Evolutionary conservation across 2,329 filamentous ascomycete genomes (phyloP).

Genomic region (Diaporthe longicolla): DNA sequence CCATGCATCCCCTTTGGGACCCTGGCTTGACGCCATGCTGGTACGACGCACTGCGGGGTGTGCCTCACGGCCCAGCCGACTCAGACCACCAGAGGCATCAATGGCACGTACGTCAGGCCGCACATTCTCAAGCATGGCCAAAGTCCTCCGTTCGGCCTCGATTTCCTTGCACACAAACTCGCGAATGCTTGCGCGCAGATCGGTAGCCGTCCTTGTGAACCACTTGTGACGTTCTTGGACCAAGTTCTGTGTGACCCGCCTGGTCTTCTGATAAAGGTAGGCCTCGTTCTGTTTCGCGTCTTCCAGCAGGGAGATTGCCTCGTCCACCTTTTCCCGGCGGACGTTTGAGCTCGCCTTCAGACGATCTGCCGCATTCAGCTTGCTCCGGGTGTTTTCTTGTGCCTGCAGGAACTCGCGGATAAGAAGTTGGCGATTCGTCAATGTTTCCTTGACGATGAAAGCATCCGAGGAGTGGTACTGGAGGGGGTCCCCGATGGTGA

Average conservation of each 20-base stretch:
- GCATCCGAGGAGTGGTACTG: slow-evolving; percentile 96
- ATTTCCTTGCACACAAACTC: slow-evolving; percentile 97
- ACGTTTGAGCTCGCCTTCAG: slow-evolving; percentile 90
- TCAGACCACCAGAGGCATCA: slow-evolving; percentile 90
- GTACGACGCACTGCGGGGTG: slow-evolving; percentile 82
- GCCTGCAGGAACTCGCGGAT: slow-evolving; percentile 94
- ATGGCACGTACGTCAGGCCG: slow-evolving; percentile 94
- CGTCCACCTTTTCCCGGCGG: slow-evolving; percentile 94
- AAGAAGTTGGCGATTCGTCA: slow-evolving; percentile 97
- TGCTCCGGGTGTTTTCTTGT: slow-evolving; percentile 86
- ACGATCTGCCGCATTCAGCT: slow-evolving; percentile 87
- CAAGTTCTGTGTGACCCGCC: slow-evolving; percentile 90
- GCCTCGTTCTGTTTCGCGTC: slow-evolving; percentile 88
- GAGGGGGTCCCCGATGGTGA: slow-evolving; percentile 92
- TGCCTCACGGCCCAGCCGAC: slow-evolving; percentile 87
- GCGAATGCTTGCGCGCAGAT: slow-evolving; percentile 85
- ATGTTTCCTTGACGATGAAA: slow-evolving; percentile 97
- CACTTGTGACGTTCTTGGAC: slow-evolving; percentile 90
- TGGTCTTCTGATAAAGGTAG: slow-evolving; percentile 87
- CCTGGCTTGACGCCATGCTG: slow-evolving; percentile 88
- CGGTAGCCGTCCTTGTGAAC: slow-evolving; percentile 89
- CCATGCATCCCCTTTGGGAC: slow-evolving; percentile 98
- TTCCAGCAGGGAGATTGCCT: slow-evolving; percentile 91
- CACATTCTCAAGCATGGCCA: slow-evolving; percentile 93
- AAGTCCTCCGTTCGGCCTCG: slow-evolving; percentile 91